Conservation (phyloP, 169 alveolate species). For the Eimeria sp. region DNA sequence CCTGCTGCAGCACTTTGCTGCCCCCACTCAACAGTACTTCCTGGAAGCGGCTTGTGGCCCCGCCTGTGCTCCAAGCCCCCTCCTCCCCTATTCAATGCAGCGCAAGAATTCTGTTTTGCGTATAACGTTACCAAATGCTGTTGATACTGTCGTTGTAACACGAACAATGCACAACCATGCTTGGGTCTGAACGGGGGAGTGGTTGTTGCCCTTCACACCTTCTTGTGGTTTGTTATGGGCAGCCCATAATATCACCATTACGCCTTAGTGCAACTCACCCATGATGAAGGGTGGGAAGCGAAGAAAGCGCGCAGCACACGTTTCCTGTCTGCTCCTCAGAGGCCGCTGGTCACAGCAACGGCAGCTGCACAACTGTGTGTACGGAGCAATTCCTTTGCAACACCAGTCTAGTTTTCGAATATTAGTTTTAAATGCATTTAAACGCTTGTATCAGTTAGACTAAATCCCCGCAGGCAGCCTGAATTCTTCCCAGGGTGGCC, state of each 20-base stretch:
- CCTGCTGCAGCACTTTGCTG: slow-evolving; percentile 68
- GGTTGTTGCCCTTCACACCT: not conserved
- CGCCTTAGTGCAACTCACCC: not conserved
- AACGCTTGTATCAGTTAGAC: not conserved
- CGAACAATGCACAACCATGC: not conserved
- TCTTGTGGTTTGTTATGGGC: not conserved
- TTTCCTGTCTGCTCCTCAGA: not conserved
- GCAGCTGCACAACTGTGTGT: not conserved
- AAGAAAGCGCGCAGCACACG: not conserved
- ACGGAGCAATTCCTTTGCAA: not conserved
- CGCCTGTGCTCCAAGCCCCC: slow-evolving; percentile 37
- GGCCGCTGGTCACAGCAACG: slow-evolving; percentile 31
- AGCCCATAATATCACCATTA: not conserved
- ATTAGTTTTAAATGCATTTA: not conserved
- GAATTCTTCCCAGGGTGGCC: not conserved
- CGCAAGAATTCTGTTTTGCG: not conserved
- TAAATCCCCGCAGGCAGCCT: not conserved
- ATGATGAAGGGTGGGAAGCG: not conserved
- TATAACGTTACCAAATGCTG: not conserved
- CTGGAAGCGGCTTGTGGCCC: slow-evolving; percentile 40
- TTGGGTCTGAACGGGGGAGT: not conserved
- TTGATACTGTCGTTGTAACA: not conserved
- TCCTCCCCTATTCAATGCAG: not conserved
- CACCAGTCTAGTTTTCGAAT: not conserved
- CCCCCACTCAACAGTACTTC: slow-evolving; percentile 52